Evolutionary conservation across 2,329 filamentous ascomycete species (phyloP), one percentile per base, ranked within the genome.

Genomic region (Fusarium sp.): DNA sequence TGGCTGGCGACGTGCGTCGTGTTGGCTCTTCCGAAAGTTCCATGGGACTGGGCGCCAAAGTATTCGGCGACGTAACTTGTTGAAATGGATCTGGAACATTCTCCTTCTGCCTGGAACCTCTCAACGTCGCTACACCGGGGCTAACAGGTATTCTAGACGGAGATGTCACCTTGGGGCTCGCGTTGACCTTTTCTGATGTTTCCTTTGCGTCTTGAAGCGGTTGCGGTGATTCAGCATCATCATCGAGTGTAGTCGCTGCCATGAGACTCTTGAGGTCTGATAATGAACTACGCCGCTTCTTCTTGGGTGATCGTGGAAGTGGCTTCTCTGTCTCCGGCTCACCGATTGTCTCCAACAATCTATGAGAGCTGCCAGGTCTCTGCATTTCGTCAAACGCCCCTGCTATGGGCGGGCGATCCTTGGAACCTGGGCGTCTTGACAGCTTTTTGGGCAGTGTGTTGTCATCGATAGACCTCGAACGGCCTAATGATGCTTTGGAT

Each of bases 251-350:
- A 14, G 91, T 86, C 61, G 89, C 86, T 44, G 86, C 87, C 82
- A 95, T 91, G 23, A 93, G 84, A 62, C 85, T 87, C 74, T 90
- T 92, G 52, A 98, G 86, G 80, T 98, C 95, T 9, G 95, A 97
- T 45, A 98, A 84, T 31, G 95, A 98, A 82, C 95, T 98, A 79
- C 95, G 91, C 61, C 95, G 89, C 84, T 97, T 98, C 72, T 91
- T 95, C 79, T 88, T 91, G 48, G 85, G 82, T n/a, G 80, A 79
- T 73, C 84, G 86, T 3, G 79, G 67, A 8, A 79, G 72, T 14
- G 76, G 71, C 10, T 81, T 79, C 60, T 87, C 85, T 21, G 81
- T 82, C 1, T 85, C 84, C 3, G 88, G 88, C 76, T 90, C 88
- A 21, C 88, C 88, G 55, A 90, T 90, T 1, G 88, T 90, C 76